Evolutionary conservation across 1,139 yeast species (phyloP), one percentile per base, ranked within the genome.

Genomic region (Waltiozyma sp.): DNA sequence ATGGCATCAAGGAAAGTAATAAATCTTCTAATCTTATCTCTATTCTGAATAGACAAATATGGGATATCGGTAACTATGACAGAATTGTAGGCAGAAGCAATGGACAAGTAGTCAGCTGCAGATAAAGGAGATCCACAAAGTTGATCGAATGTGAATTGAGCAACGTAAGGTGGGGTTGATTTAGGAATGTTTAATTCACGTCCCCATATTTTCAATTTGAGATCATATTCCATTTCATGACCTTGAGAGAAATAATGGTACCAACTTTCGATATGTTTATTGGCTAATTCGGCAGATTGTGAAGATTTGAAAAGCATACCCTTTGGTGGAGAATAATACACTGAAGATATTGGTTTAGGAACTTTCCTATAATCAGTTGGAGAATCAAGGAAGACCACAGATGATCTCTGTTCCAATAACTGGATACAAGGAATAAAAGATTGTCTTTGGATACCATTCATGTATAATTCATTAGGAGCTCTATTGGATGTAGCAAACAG

Each of bases 1-100:
- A 91, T 91, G 0, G 98, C 96, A 62, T 91, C 98, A 44, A 91
- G 65, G 55, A 91, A 89, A 0, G 96, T 91, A 57, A 91, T 91
- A 57, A 91, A 89, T 52, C 98, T 68, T 52, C 97, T 72, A 16
- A 89, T 87, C 50, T 81, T 74, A 56, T 91, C 96, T 51, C 96
- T 73, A 40, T 77, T 83, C 49, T 81, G 73, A 23, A 83, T 72
- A 18, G 94, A 79, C 51, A 91, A 65, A 50, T 80, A 80, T 4
- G 98, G 98, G 40, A 91, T 88, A 58, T 89, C 97, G 0, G 97
- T 88, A 38, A 91, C 72, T 14, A 91, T 77, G 53, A 89, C 83
- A 11, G 89, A 75, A 45, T 77, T 76, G 66, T 80, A 91, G 23
- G 78, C 68, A n/a, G 75, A 71, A 4, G 96, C 95, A 49, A 91